phyloP scores from a whole-genome alignment of 169 alveolate genomes.

The Eimeria sp. region DNA sequence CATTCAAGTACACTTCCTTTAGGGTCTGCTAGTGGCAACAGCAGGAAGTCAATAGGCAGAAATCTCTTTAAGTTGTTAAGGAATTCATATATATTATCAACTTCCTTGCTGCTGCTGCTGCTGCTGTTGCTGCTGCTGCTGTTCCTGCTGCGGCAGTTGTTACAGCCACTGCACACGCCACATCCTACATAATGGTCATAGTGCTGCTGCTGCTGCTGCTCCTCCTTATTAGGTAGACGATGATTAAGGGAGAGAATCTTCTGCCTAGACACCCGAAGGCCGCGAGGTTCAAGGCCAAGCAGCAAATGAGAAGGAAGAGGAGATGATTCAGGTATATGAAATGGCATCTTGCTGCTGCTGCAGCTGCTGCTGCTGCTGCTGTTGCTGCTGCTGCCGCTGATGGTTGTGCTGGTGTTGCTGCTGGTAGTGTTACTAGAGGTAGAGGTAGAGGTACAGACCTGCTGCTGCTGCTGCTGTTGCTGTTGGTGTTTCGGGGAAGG shows the following conservation, averaged over 20 bases:
- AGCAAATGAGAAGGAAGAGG: slow-evolving; percentile 46
- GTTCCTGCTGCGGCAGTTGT: no score
- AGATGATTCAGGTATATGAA: slow-evolving; percentile 27
- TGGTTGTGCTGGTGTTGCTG: no score
- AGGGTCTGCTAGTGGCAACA: slow-evolving; percentile 41
- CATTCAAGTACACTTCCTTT: neutral
- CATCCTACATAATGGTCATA: neutral
- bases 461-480: neutral
- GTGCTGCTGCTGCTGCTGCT: slow-evolving; percentile 59
- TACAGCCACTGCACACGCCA: slow-evolving; percentile 34
- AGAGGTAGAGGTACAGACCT: no score
- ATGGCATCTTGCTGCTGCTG: slow-evolving; percentile 44
- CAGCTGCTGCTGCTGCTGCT: slow-evolving; percentile 50
- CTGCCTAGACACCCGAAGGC: slow-evolving; percentile 7
- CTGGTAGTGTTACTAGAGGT: neutral
- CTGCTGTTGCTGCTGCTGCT: neutral
- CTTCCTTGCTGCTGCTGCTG: slow-evolving; percentile 55
- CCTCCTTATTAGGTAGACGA: slow-evolving; percentile 12
- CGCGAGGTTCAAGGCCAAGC: slow-evolving; percentile 43
- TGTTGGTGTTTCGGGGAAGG: neutral
- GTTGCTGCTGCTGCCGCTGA: neutral
- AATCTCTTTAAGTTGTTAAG: neutral
- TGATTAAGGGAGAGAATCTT: neutral
- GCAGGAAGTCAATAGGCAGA: slow-evolving; percentile 37
- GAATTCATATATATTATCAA: neutral